These are phyloP conservation scores for Gyromitra esculenta DNA, from an alignment of 2,329 filamentous ascomycete genomes.

Conservation along the genomic window DNA sequence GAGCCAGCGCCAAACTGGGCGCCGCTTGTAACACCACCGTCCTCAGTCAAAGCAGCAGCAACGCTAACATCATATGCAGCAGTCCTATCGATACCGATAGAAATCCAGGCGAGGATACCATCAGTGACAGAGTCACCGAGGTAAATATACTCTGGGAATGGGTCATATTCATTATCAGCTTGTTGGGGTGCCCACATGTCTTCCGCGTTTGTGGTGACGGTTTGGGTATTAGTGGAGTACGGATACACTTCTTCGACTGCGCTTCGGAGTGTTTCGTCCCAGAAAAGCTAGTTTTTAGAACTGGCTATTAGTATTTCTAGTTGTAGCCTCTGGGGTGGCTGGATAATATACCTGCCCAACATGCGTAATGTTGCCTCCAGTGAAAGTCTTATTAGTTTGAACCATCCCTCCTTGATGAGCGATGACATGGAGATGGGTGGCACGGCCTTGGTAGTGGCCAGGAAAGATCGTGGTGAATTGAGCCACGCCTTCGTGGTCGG, in stretches of 20 bases:
- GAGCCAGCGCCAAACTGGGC: constrained; percentile 50
- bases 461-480: constrained; percentile 65
- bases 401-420: constrained; percentile 60
- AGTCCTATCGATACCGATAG: constrained; percentile 64
- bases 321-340: neutral
- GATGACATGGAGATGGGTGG: constrained; percentile 63
- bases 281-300: constrained; percentile 63
- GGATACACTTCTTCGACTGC: constrained; percentile 65
- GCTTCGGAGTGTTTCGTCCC: constrained; percentile 69
- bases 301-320: neutral
- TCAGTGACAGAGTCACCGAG: constrained; percentile 66
- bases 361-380: constrained; percentile 61
- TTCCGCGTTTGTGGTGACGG: constrained; percentile 65
- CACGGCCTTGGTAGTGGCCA: constrained; percentile 62
- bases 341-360: constrained; percentile 61
- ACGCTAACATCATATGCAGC: constrained; percentile 58
- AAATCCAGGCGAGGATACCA: constrained; percentile 68
- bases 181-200: constrained; percentile 63
- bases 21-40: constrained; percentile 59
- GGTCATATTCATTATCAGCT: constrained; percentile 64
- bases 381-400: constrained; percentile 61
- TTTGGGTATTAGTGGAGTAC: constrained; percentile 64
- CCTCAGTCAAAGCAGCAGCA: constrained; percentile 59
- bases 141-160: constrained; percentile 69
- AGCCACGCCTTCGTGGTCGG: constrained; percentile 64